Percentiles rank a stretch among this genome's conserved stretches.
Conservation (phyloP, 2,329 filamentous ascomycete genomes). For the Alternaria sp. region DNA sequence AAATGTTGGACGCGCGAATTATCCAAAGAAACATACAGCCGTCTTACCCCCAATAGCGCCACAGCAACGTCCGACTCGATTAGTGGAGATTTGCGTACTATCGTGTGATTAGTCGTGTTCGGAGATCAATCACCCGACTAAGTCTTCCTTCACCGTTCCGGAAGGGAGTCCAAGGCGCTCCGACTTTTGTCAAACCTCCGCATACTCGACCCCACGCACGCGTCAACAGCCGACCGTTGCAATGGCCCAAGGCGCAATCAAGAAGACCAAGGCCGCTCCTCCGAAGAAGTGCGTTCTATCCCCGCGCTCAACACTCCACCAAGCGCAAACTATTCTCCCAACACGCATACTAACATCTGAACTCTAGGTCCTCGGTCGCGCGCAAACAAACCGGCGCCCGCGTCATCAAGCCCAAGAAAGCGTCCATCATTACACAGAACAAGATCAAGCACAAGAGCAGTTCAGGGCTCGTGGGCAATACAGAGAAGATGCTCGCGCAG, state of each 20-base stretch:
- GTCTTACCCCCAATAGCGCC: constrained; percentile 1
- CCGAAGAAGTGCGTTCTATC: constrained; percentile 45
- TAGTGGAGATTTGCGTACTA: not conserved
- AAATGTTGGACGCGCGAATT: constrained; percentile 20
- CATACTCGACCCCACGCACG: constrained; percentile 9
- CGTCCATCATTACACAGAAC: constrained; percentile 63
- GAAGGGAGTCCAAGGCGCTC: not conserved
- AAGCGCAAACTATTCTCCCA: not conserved
- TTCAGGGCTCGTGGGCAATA: constrained; percentile 66
- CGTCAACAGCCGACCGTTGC: not conserved
- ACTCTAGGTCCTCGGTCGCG: constrained; percentile 26
- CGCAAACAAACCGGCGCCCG: constrained; percentile 61
- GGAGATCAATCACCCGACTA: not conserved
- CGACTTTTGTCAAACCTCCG: not conserved
- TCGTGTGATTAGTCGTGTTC: not conserved
- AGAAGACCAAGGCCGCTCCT: constrained; percentile 52
- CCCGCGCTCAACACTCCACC: not conserved
- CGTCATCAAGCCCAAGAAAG: constrained; percentile 71
- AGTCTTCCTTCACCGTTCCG: not conserved
- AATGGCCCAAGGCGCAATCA: constrained; percentile 59
- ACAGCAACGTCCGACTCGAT: not conserved
- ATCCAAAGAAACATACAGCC: constrained; percentile 8
- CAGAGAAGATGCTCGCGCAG: constrained; percentile 70
- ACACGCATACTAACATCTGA: constrained; percentile 9
- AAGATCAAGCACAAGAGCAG: constrained; percentile 71